Evolutionary conservation across 2,329 filamentous ascomycete species (phyloP).

Genomic region (Fusarium mexicanum): DNA sequence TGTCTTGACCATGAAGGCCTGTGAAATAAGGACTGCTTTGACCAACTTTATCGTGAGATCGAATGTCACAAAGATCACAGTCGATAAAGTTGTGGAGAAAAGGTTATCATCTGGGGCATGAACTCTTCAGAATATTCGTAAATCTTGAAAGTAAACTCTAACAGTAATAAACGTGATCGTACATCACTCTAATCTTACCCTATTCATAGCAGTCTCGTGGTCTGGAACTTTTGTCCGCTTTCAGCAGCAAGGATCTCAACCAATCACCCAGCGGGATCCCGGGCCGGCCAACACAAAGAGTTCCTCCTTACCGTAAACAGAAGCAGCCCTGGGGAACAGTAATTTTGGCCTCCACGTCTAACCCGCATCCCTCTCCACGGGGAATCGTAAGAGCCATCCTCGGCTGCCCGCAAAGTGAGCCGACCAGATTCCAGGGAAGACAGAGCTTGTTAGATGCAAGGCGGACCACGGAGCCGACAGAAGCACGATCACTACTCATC

Average conservation of each 20-base stretch:
- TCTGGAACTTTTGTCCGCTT: background rate
- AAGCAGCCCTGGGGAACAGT: background rate
- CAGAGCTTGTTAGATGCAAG: background rate
- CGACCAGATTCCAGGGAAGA: background rate
- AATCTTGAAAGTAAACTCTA: background rate
- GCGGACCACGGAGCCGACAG: constrained; percentile 30
- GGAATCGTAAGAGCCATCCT: background rate
- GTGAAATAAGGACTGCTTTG: background rate
- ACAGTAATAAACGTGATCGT: background rate
- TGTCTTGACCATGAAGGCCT: background rate
- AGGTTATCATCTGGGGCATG: background rate
- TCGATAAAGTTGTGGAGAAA: background rate
- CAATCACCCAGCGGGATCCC: constrained; percentile 22
- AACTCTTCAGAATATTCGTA: background rate
- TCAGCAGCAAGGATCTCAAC: constrained; percentile 7
- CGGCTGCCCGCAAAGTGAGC: constrained; percentile 18
- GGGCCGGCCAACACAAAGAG: constrained; percentile 16
- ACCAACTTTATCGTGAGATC: background rate
- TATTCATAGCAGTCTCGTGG: background rate
- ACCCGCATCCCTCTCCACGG: background rate
- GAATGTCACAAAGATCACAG: background rate
- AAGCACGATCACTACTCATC: background rate
- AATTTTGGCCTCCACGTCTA: constrained; percentile 7
- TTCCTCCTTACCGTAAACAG: background rate
- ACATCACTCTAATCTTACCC: background rate